phyloP scores from a whole-genome alignment of 1,284 basidiomycete genomes.

The Cutaneotrichosporon sp. region DNA sequence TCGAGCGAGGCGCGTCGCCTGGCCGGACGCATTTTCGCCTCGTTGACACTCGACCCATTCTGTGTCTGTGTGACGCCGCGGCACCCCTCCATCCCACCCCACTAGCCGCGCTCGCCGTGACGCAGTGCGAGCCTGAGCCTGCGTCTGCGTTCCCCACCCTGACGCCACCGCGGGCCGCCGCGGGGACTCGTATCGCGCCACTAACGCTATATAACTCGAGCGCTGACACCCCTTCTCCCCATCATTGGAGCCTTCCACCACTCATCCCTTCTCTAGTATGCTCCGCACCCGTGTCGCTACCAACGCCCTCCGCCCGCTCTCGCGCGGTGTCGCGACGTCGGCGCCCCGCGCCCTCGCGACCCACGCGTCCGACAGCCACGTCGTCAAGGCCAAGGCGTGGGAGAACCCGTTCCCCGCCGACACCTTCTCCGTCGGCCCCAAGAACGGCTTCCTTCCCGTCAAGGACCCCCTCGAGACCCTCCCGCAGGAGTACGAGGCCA shows the following conservation, averaged over 20 bases:
- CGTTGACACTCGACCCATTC: not conserved
- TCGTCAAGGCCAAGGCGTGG: conserved; percentile 15
- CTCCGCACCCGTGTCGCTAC: conserved; percentile 2
- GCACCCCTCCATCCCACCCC: not conserved
- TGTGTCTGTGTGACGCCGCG: not conserved
- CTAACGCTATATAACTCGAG: not conserved
- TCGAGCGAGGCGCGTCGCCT: conserved; percentile 1
- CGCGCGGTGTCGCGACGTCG: conserved; percentile 3
- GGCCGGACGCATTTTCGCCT: conserved; percentile 3
- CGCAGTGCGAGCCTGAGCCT: no score
- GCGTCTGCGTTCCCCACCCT: no score
- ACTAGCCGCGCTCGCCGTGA: conserved; percentile 10
- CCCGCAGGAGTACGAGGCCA: conserved; percentile 24
- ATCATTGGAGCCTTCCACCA: not conserved
- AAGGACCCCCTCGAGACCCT: conserved; percentile 21
- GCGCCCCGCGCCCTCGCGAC: conserved; percentile 9
- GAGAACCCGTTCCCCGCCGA: conserved; percentile 23
- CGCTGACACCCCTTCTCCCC: not conserved
- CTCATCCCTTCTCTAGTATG: not conserved
- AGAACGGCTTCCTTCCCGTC: conserved; percentile 26
- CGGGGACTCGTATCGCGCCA: not conserved
- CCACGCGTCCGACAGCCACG: not conserved
- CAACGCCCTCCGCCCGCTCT: not conserved
- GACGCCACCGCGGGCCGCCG: not conserved
- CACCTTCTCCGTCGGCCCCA: conserved; percentile 18